Conservation (phyloP, 2,329 filamentous ascomycete species). For the Chrysoporthe cubensis region DNA sequence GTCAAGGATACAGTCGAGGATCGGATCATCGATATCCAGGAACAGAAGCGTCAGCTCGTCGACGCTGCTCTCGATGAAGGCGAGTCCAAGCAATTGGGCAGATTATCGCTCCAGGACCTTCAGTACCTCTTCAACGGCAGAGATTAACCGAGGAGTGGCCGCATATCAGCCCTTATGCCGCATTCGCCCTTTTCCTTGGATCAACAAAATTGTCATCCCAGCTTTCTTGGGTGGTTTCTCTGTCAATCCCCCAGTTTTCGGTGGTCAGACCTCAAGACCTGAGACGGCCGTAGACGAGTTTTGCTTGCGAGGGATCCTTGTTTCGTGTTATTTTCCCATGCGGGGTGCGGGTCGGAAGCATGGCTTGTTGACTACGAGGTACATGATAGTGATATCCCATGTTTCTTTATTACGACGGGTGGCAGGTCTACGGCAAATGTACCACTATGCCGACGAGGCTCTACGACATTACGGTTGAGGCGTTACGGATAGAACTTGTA, state of each 20-base stretch:
- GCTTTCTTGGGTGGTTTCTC: too few relatives aligned
- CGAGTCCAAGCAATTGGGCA: conserved; percentile 66
- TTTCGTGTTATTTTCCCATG: too few relatives aligned
- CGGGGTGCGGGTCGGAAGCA: neutral
- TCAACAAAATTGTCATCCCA: too few relatives aligned
- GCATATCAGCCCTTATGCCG: neutral
- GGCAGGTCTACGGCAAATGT: neutral
- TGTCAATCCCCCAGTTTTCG: too few relatives aligned
- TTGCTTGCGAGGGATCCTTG: too few relatives aligned
- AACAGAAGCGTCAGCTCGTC: conserved; percentile 77
- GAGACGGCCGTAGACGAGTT: too few relatives aligned
- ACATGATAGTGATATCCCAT: neutral
- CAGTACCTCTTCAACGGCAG: conserved; percentile 63
- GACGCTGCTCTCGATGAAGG: conserved; percentile 80
- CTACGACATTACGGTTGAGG: neutral
- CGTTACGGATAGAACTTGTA: neutral
- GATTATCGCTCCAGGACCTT: conserved; percentile 69
- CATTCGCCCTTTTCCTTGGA: neutral
- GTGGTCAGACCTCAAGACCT: too few relatives aligned
- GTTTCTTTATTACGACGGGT: neutral
- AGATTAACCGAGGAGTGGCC: neutral
- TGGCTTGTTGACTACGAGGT: neutral
- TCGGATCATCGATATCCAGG: conserved; percentile 77
- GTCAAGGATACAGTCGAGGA: conserved; percentile 83
- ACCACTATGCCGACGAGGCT: neutral